A percentile compares a stretch with the other conserved stretches of the same genome.
Conservation (phyloP, 768 basidiomycete genomes). For the Tylopilus sp. region DNA sequence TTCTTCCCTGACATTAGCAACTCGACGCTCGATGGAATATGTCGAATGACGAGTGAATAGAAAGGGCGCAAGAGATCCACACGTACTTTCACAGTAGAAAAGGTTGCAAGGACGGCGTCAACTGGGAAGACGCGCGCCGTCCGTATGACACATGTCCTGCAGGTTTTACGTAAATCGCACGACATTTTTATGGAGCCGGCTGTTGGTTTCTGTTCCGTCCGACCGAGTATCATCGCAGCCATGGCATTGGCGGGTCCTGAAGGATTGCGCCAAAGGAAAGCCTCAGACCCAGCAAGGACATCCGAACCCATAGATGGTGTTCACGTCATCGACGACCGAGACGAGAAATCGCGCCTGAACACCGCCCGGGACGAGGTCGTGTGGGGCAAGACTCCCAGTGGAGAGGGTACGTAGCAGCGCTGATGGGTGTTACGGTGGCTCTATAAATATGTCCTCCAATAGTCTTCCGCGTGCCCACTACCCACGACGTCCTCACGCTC, state of each 20-base stretch:
- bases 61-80: conserved; percentile 24
- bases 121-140: neutral
- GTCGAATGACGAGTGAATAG: conserved; percentile 49
- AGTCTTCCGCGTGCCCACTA: conserved; percentile 94
- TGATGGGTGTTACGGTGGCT: conserved; percentile 1
- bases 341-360: conserved; percentile 9
- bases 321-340: conserved; percentile 10
- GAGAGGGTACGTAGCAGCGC: conserved; percentile 54
- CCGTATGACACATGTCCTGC: neutral
- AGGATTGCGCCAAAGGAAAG: conserved; percentile 25
- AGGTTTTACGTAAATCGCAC: conserved; percentile 12
- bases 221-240: neutral
- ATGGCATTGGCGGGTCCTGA: conserved; percentile 22
- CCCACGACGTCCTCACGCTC: conserved; percentile 84
- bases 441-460: conserved; percentile 3
- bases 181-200: neutral
- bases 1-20: conserved; percentile 53
- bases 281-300: neutral
- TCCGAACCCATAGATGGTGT: neutral
- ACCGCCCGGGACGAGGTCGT: conserved; percentile 54
- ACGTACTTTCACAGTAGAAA: neutral
- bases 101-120: neutral
- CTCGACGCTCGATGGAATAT: conserved; percentile 42
- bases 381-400: conserved; percentile 84
- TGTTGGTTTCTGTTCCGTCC: neutral